Conservation (phyloP, 345 rosid genomes). For the Lepidium aucheri region DNA sequence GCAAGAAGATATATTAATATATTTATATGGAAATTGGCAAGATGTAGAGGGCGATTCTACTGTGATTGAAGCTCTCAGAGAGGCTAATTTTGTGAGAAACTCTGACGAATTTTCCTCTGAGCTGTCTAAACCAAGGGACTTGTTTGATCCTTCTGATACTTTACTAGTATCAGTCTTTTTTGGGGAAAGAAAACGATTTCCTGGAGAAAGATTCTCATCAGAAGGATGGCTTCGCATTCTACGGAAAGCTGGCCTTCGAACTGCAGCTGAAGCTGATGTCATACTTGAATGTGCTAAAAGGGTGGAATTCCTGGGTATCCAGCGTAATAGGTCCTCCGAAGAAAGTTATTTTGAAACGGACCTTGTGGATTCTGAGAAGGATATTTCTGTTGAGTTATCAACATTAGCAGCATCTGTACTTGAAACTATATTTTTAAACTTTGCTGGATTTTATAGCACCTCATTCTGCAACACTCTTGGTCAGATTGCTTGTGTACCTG, state of each 20-base stretch:
- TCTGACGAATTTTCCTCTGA: conserved; percentile 70
- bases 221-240: conserved; percentile 85
- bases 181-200: conserved; percentile 77
- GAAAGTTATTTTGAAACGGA: conserved; percentile 58
- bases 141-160: conserved; percentile 84
- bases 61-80: conserved; percentile 65
- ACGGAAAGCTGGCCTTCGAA: conserved; percentile 70
- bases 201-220: conserved; percentile 84
- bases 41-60: conserved; percentile 64
- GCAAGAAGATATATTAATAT: conserved; percentile 68
- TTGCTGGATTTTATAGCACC: conserved; percentile 72
- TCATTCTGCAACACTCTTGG: conserved; percentile 73
- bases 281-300: conserved; percentile 86
- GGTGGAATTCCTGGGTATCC: conserved; percentile 63
- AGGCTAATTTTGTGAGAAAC: conserved; percentile 66
- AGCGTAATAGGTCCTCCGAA: conserved; percentile 38
- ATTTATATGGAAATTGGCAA: conserved; percentile 64
- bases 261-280: conserved; percentile 63
- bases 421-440: conserved; percentile 70
- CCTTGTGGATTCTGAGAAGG: conserved; percentile 31
- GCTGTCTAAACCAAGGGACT: conserved; percentile 61
- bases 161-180: conserved; percentile 72
- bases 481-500: conserved; percentile 75
- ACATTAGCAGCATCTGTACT: conserved; percentile 77
- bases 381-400: conserved; percentile 66